A percentile compares a stretch with the other conserved stretches of the same genome.
These are phyloP conservation scores for Chlamydomonas sp. DNA, from an alignment of 139 green algal species.

Conservation along the genomic window DNA sequence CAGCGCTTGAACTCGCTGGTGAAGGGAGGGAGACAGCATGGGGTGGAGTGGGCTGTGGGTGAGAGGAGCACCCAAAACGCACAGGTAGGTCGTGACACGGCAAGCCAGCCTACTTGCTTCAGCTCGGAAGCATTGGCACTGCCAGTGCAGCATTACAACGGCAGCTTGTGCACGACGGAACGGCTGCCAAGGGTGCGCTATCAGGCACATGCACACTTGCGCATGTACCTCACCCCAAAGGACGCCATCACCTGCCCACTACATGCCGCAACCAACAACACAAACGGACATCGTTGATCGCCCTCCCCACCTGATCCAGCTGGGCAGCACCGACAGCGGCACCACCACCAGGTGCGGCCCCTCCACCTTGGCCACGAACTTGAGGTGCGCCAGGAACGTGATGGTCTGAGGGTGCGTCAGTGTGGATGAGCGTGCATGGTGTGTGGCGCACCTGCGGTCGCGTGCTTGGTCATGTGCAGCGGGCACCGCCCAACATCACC, in stretches of 20 bases:
- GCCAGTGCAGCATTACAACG: too few species aligned
- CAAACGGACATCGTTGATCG: slow-evolving; percentile 80
- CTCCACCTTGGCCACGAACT: slow-evolving; percentile 57
- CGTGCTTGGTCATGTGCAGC: too few species aligned
- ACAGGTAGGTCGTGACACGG: too few species aligned
- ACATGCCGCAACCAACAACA: not conserved
- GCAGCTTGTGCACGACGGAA: too few species aligned
- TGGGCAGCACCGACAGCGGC: slow-evolving; percentile 87
- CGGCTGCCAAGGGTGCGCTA: too few species aligned
- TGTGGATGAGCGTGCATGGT: too few species aligned
- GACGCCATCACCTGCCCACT: not conserved
- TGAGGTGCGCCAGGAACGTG: slow-evolving; percentile 75
- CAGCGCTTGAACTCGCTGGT: slow-evolving; percentile 58
- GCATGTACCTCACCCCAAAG: too few species aligned
- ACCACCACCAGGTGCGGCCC: slow-evolving; percentile 92
- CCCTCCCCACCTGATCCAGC: slow-evolving; percentile 76
- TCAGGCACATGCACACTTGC: too few species aligned
- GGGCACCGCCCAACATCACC: too few species aligned
- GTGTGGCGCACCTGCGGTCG: too few species aligned
- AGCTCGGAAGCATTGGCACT: too few species aligned
- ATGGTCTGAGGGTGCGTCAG: slow-evolving; percentile 67
- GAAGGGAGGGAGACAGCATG: not conserved
- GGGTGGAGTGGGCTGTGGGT: not conserved
- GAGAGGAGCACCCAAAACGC: not conserved
- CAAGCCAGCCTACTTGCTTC: too few species aligned